A percentile compares a stretch with the other conserved stretches of the same genome.
Evolutionary conservation across 371 early-diverging fungal species (phyloP).

Genomic region (Mucor sp.): DNA sequence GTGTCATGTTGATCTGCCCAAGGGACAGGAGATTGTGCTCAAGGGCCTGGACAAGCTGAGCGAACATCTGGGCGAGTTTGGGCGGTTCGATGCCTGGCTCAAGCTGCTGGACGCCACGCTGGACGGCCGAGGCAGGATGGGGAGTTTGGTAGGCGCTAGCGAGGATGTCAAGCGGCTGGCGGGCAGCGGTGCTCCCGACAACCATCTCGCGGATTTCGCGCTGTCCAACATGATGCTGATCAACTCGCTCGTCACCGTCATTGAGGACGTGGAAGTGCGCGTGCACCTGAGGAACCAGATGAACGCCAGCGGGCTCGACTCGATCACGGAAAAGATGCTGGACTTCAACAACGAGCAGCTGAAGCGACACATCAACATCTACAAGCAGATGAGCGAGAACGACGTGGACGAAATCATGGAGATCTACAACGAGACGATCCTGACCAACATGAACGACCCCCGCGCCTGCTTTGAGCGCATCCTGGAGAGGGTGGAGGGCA

Average conservation of each 20-base stretch:
- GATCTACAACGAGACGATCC: conserved; percentile 71
- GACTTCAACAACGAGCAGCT: conserved; percentile 71
- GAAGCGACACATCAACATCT: conserved; percentile 75
- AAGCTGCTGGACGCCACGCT: conserved; percentile 74
- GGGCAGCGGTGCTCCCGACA: conserved; percentile 62
- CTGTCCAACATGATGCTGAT: conserved; percentile 83
- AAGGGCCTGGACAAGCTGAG: conserved; percentile 68
- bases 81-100: conserved; percentile 84
- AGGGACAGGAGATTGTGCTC: conserved; percentile 80
- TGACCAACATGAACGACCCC: conserved; percentile 82
- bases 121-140: conserved; percentile 81
- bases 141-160: conserved; percentile 79
- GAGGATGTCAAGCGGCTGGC: conserved; percentile 71
- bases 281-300: conserved; percentile 79
- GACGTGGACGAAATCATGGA: conserved; percentile 81
- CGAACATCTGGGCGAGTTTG: conserved; percentile 59
- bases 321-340: conserved; percentile 76
- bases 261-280: conserved; percentile 78
- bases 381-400: conserved; percentile 74
- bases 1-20: conserved; percentile 79
- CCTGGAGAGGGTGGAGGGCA: conserved; percentile 71
- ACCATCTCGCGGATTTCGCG: conserved; percentile 79
- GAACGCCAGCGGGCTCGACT: conserved; percentile 70
- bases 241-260: conserved; percentile 78
- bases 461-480: conserved; percentile 78